Evolutionary conservation across 1,284 basidiomycete species (phyloP), one percentile per base, ranked within the genome.

Genomic region (Cronartium ribicola): DNA sequence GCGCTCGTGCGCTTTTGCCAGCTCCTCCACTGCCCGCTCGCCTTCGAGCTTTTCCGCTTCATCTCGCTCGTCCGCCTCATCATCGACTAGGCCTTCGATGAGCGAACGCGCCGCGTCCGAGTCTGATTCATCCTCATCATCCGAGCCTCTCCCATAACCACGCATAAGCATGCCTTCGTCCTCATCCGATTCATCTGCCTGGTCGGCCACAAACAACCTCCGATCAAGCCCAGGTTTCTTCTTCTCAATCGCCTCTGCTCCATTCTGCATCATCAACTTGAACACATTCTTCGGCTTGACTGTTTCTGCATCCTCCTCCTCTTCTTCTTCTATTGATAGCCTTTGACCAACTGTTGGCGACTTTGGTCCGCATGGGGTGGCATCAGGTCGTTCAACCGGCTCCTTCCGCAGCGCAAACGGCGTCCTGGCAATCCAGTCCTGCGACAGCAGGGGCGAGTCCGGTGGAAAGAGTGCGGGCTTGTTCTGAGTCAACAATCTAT

Each of bases 101-200:
- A 73, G 13, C 14, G 51, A 55, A n/a, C 51, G 13, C 2, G 51
- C 51, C 3, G 51, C 51, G 7, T 55, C 51, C 5, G 51, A 55
- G 17, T 39, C 46, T 14, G n/a, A 22, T 11, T 57, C 65, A 17
- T 43, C 60, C n/a, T 59, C 69, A 3, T n/a, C 36, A 14, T 72
- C 62, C 5, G 71, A 73, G 40, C 55, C 60, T 22, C 48, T 17
- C 39, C 48, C 48, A 43, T 36, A 37, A 22, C 37, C 41, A 13
- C 40, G 14, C 36, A 39, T 7, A n/a, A 60, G n/a, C 2, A 40
- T 57, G 44, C 66, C 64, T 17, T 37, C 55, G 60, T 73, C 71
- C 22, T 73, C 71, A 29, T 66, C 62, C 22, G 70, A 73, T 40
- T 73, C 71, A 40, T 73, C 71, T 5, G 71, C 71, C 46, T 73